A percentile compares a stretch with the other conserved stretches of the same genome.
These are phyloP conservation scores for Penicillium riverlandense DNA, from an alignment of 495 filamentous ascomycete genomes.

Conservation along the genomic window DNA sequence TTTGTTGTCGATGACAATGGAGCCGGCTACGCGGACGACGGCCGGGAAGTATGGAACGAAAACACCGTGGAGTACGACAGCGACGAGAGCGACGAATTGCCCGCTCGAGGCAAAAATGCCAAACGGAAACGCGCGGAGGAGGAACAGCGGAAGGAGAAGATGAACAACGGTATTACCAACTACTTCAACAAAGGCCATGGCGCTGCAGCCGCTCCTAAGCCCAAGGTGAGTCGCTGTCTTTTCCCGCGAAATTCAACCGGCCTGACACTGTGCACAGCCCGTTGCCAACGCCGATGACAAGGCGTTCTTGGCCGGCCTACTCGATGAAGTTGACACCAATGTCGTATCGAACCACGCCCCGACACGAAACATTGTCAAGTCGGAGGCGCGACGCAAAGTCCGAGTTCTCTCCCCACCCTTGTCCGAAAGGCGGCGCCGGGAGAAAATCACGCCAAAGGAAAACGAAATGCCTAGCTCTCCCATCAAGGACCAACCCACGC, in stretches of 20 bases:
- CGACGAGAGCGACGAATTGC: slow-evolving; percentile 59
- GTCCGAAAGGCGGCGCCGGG: slow-evolving; percentile 37
- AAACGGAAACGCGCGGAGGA: slow-evolving; percentile 92
- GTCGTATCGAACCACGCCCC: slow-evolving; percentile 50
- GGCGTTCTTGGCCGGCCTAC: slow-evolving; percentile 73
- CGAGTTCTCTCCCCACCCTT: slow-evolving; percentile 72
- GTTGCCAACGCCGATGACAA: slow-evolving; percentile 73
- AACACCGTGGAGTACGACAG: slow-evolving; percentile 49
- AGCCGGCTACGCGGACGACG: slow-evolving; percentile 91
- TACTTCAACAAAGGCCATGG: slow-evolving; percentile 76
- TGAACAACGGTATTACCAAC: slow-evolving; percentile 84
- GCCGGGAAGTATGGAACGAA: slow-evolving; percentile 93
- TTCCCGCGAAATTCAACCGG: neutral
- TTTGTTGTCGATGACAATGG: slow-evolving; percentile 96
- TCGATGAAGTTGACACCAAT: slow-evolving; percentile 86
- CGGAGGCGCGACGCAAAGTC: slow-evolving; percentile 66
- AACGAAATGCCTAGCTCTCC: slow-evolving; percentile 28
- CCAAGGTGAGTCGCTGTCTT: slow-evolving; percentile 55
- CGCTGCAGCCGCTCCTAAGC: slow-evolving; percentile 58
- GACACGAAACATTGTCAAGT: slow-evolving; percentile 59
- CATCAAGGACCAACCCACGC: slow-evolving; percentile 27
- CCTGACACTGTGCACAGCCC: slow-evolving; percentile 19
- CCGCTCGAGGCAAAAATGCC: slow-evolving; percentile 59
- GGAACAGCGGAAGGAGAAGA: slow-evolving; percentile 72
- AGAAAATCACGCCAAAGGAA: slow-evolving; percentile 38